Evolutionary conservation across 192 early-diverging fungal genomes (phyloP).

Genomic region (Rhizoclosmatium sp.): DNA sequence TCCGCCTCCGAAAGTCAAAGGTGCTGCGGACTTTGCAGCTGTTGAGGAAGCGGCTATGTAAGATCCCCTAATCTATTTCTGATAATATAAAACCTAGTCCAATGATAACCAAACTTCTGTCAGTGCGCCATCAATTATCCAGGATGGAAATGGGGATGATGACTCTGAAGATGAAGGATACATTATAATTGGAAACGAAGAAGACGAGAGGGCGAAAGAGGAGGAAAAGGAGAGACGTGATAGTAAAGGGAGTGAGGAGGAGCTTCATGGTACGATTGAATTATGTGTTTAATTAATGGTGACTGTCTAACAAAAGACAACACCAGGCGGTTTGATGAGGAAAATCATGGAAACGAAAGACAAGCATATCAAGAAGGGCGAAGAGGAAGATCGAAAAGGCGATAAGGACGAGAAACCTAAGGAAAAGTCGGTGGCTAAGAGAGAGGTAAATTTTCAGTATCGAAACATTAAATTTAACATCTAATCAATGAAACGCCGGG

Average conservation of each 20-base stretch:
- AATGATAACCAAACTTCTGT: neutral
- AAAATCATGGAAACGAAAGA: slow-evolving; percentile 61
- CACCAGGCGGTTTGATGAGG: slow-evolving; percentile 58
- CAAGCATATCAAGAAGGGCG: slow-evolving; percentile 46
- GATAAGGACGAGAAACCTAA: slow-evolving; percentile 44
- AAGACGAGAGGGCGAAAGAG: neutral
- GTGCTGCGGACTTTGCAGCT: slow-evolving; percentile 45
- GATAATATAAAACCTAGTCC: neutral
- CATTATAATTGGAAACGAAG: slow-evolving; percentile 48
- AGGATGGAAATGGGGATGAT: slow-evolving; percentile 49
- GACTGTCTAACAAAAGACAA: neutral
- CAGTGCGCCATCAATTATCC: slow-evolving; percentile 48
- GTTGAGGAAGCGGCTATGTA: slow-evolving; percentile 45
- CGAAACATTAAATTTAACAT: too few species aligned
- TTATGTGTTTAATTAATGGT: neutral
- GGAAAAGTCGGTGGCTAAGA: slow-evolving; percentile 50
- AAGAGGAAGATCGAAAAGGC: slow-evolving; percentile 17
- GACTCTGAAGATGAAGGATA: slow-evolving; percentile 59
- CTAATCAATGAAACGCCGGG: neutral
- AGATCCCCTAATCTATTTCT: neutral
- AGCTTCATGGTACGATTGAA: slow-evolving; percentile 49
- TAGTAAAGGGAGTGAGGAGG: slow-evolving; percentile 35
- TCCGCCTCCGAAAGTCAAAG: slow-evolving; percentile 57
- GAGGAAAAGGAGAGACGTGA: neutral
- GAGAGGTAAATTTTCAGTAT: slow-evolving; percentile 45